Conservation (phyloP, 208 protist genomes). For the Crithidia expoeki region DNA sequence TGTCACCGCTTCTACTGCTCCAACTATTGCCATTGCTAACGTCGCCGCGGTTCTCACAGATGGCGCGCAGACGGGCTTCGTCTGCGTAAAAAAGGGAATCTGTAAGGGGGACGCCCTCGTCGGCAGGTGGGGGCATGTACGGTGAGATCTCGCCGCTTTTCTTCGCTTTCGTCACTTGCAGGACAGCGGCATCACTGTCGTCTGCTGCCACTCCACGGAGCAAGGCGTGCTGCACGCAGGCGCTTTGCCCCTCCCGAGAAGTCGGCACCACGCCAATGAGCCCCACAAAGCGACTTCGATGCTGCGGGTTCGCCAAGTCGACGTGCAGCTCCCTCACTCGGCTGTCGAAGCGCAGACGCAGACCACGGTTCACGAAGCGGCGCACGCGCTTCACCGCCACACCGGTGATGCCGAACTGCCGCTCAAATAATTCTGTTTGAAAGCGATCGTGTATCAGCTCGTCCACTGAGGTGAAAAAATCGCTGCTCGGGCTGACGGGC, state of each 20-base stretch:
- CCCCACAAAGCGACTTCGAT: constrained; percentile 75
- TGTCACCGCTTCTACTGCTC: neutral
- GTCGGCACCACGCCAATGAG: constrained; percentile 73
- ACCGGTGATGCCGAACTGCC: constrained; percentile 53
- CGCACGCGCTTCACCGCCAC: constrained; percentile 76
- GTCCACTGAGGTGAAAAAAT: constrained; percentile 66
- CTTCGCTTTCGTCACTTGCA: neutral
- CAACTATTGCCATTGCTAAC: neutral
- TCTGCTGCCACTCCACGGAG: constrained; percentile 19
- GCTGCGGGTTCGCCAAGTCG: constrained; percentile 72
- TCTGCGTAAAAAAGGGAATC: constrained; percentile 90
- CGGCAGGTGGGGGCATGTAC: constrained; percentile 20
- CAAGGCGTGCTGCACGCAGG: constrained; percentile 56
- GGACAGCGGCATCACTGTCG: neutral
- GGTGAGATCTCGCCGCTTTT: neutral
- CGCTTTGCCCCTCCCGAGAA: constrained; percentile 37
- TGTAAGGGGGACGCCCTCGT: constrained; percentile 83
- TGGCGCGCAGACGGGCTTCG: constrained; percentile 58
- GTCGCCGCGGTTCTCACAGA: neutral
- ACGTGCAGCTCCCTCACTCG: constrained; percentile 71
- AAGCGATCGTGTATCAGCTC: constrained; percentile 79
- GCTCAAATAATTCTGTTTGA: constrained; percentile 51
- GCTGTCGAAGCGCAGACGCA: constrained; percentile 85
- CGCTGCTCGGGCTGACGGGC: constrained; percentile 50
- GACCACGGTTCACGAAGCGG: constrained; percentile 79